Conservation (phyloP, 148 eudicot genomes). For the Amaranthus palmeri region DNA sequence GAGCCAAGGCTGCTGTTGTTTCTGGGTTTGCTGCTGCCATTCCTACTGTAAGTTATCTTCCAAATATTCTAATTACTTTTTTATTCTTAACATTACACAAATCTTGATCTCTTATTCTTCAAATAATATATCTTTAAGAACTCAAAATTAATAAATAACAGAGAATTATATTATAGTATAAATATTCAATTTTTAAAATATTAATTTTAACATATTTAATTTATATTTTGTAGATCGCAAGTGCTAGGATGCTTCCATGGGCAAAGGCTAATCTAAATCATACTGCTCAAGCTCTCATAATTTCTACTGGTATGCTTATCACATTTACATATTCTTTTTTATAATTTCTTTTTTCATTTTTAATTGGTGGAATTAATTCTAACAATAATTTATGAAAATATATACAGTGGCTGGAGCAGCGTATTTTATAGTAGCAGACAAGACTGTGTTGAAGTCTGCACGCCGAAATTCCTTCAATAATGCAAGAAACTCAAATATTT, state of each 20-base stretch:
- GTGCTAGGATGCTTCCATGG: constrained; percentile 80
- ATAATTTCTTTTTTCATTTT: background rate
- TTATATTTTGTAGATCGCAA: constrained; percentile 41
- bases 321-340: background rate
- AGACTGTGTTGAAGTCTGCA: constrained; percentile 64
- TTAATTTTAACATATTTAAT: background rate
- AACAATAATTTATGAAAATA: background rate
- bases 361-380: background rate
- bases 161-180: no score
- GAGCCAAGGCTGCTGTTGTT: constrained; percentile 69
- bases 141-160: no score
- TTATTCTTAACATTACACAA: no score
- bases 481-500: constrained; percentile 9
- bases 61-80: background rate
- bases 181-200: no score
- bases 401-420: constrained; percentile 56
- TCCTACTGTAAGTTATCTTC: constrained; percentile 49
- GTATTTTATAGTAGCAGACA: constrained; percentile 77
- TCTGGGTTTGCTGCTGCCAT: constrained; percentile 69
- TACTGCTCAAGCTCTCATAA: constrained; percentile 75
- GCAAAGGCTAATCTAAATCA: constrained; percentile 76
- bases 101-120: background rate
- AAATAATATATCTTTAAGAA: no score
- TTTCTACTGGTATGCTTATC: constrained; percentile 31
- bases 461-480: constrained; percentile 50